Base-by-base conservation (phyloP, 208 protist genomes). In the Angomonas ambiguus region DNA sequence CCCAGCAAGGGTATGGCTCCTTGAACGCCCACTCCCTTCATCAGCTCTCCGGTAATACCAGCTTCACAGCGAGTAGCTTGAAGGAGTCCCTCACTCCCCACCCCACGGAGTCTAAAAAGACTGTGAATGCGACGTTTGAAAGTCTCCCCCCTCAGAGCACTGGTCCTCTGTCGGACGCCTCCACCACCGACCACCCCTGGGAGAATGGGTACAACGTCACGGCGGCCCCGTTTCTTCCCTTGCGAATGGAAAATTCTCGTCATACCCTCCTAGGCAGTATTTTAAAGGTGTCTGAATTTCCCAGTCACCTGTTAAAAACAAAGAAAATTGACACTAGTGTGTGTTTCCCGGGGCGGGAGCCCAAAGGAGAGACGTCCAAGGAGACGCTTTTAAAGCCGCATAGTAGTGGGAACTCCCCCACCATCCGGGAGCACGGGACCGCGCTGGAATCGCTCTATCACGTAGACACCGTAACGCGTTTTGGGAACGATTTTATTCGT, bases 1-100 rank as follows among this genome's bases (percentile, higher is more conserved):
- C 82, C 0, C 73, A 77, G 62, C 74, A 91, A 34, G 87, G 87
- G n/a, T 93, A 93, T 67, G 87, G 87, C 55, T 87, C 84, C 11
- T 71, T 93, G 28, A 93, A 91, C 74, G 87, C 87, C 0, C 85
- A 93, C 68, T 91, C 87, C 5, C 74, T 93, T 10, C 76, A 90
- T 10, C 83, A 87, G 56, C 53, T 82, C 42, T 83, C 82, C 30
- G 72, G 63, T 11, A 80, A 78, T 60, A 71, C 72, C 11, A 91
- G 81, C 48, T 75, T 80, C 51, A 79, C 72, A 0, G 72, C 45
- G 57, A 76, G 67, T 51, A 80, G 71, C 55, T 49, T 80, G 22
- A 76, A 67, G 68, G 60, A 65, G 27, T 42, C 63, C 30, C 67
- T 58, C 11, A 56, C n/a, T 16, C 28, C 63, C 6, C 53, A 22